These are phyloP conservation scores for Aaosphaeria arxii DNA, from an alignment of 2,329 filamentous ascomycete species.

Conservation along the genomic window DNA sequence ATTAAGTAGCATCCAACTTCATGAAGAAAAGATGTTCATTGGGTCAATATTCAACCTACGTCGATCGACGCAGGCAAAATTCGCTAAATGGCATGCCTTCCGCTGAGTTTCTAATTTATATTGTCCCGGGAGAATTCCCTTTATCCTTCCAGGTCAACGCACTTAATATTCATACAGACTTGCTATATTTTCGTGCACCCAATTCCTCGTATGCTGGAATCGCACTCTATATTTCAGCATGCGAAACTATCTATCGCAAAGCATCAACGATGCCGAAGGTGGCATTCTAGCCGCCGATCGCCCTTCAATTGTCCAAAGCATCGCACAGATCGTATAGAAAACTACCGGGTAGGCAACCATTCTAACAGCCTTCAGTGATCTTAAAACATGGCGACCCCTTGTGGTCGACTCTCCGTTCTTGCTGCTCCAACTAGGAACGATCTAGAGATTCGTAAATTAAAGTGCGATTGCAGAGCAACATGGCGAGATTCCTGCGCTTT, in stretches of 20 bases:
- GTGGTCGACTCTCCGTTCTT: neutral
- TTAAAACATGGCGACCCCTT: neutral
- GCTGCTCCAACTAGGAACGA: too few species aligned
- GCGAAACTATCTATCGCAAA: slow-evolving; percentile 2
- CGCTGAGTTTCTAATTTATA: slow-evolving; percentile 6
- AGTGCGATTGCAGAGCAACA: slow-evolving; percentile 1
- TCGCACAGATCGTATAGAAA: neutral
- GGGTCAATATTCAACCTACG: slow-evolving; percentile 2
- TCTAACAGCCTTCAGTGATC: neutral
- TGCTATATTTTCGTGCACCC: neutral
- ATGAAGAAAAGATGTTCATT: slow-evolving; percentile 9
- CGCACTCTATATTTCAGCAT: neutral
- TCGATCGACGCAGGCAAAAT: slow-evolving; percentile 1
- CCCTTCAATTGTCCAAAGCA: neutral
- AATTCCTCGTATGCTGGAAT: too few species aligned
- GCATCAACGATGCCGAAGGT: slow-evolving; percentile 1
- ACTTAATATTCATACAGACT: slow-evolving; percentile 3
- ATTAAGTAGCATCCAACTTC: neutral
- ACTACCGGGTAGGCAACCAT: neutral
- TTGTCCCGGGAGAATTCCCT: slow-evolving; percentile 1
- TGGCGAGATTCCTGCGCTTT: slow-evolving; percentile 1
- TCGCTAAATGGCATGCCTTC: slow-evolving; percentile 5
- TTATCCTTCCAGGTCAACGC: neutral
- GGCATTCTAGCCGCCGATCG: slow-evolving; percentile 14
- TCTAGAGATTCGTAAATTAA: too few species aligned